Evolutionary conservation across 1,139 yeast genomes (phyloP), one percentile per base, ranked within the genome.

Genomic region (Blastobotrys raffinosifermentans): DNA sequence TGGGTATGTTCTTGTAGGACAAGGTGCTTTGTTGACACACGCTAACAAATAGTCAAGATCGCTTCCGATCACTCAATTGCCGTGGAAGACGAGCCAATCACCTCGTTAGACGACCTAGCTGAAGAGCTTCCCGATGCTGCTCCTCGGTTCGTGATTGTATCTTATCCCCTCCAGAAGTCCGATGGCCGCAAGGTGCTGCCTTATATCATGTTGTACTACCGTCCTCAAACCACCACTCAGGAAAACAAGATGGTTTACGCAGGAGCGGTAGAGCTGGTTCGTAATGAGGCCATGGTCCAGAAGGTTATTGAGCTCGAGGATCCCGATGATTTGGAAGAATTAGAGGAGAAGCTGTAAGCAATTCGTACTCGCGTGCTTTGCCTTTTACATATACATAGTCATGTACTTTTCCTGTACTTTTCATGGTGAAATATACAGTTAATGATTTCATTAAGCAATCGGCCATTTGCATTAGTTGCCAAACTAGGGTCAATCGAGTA

Each of bases 241-340:
- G 84, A 80, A 39, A 67, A 73, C 55, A 75, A 81, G 56, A 87
- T 87, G 96, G 63, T 84, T 34, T 87, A 84, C 53, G 96, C 96
- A 1, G 94, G 93, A 2, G 94, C 94, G 1, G 74, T 84, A 19
- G 96, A 87, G 54, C 63, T 80, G 49, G 72, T 87, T 45, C 70
- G 91, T 56, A 79, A 74, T 38, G 80, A 80, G 52, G 84, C 94
- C 13, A 89, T 91, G 10, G 89, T 82, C 10, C 66, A 77, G 27
- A 75, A 73, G 40, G 53, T 58, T 10, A 45, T 57, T 27, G 63
- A 58, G 39, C 43, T 58, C 31, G 55, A 51, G 14, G 63, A 58
- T 19, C 46, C 44, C 18, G 61, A 57, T 11, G 63, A 58, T 19
- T 41, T 58, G 11, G 52, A 56, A 19, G 59, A 57, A 13, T 34